Evolutionary conservation across 1,139 yeast species (phyloP), one percentile per base, ranked within the genome.

Genomic region (Blastobotrys serpentis): DNA sequence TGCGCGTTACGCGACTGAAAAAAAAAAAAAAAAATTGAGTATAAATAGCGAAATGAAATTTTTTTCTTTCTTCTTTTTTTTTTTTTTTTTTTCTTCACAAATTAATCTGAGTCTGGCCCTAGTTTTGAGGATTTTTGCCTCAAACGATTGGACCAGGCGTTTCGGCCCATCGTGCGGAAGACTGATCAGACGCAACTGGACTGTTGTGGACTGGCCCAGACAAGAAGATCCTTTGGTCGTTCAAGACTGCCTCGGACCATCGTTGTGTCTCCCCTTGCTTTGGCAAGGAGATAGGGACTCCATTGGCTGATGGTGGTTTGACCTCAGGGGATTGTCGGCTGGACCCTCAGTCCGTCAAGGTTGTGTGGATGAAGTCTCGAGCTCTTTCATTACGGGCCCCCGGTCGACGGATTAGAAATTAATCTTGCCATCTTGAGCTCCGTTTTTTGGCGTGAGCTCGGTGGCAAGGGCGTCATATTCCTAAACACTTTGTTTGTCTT

Each of bases 391-490:
- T 52, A 43, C 53, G 56, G 53, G 49, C 64, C 54, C 72, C 72
- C 69, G 66, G 72, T 63, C 71, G 71, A 68, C 70, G 60, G 68
- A 66, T 65, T 68, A 56, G 46, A 64, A 55, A 68, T 43, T 48
- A 56, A 68, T 45, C 58, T 44, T 32, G 56, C 50, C 53, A 56
- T 58, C 66, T 67, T 63, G 71, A 66, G 64, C 68, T 66, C 70
- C 69, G 55, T 57, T 50, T 45, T 54, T 51, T 49, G 57, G 54
- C 56, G 69, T 60, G 65, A 62, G 67, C 59, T 62, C 68, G 69
- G 45, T 54, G 49, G 50, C 38, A 57, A 26, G 67, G 74, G 88
- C 92, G 79, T 84, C 88, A 85, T 85, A 85, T 85, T 85, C 94
- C 94, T 85, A 82, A 75, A 84, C 92, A 78, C 86, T 84, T 37